Evolutionary conservation across 495 filamentous ascomycete genomes (phyloP).

Genomic region (Talaromyces liani): DNA sequence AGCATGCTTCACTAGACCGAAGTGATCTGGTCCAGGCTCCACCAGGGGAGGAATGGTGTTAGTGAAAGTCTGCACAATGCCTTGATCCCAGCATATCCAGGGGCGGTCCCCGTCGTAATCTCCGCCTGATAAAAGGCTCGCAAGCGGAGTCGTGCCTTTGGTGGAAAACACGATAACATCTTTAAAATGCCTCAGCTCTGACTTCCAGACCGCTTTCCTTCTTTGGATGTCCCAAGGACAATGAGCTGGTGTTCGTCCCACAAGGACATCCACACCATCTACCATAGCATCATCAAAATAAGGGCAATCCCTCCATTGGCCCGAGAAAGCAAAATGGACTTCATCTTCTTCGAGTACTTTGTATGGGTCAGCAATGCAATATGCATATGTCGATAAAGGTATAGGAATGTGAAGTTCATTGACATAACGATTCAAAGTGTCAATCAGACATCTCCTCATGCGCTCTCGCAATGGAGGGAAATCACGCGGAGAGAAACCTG

Average conservation of each 20-base stretch:
- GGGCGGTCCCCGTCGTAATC: slow-evolving; percentile 92
- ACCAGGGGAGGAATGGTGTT: slow-evolving; percentile 54
- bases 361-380: slow-evolving; percentile 75
- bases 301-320: slow-evolving; percentile 33
- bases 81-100: slow-evolving; percentile 85
- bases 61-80: slow-evolving; percentile 63
- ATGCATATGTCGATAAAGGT: slow-evolving; percentile 66
- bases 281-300: slow-evolving; percentile 53
- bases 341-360: slow-evolving; percentile 64
- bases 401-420: slow-evolving; percentile 64
- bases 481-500: slow-evolving; percentile 56
- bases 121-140: slow-evolving; percentile 78
- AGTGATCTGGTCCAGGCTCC: slow-evolving; percentile 38
- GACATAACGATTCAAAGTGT: slow-evolving; percentile 47
- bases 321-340: slow-evolving; percentile 74
- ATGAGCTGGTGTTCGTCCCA: slow-evolving; percentile 78
- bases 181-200: slow-evolving; percentile 64
- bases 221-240: slow-evolving; percentile 76
- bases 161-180: slow-evolving; percentile 84
- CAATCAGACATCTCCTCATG: slow-evolving; percentile 45
- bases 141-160: slow-evolving; percentile 61
- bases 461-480: slow-evolving; percentile 52
- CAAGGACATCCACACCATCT: slow-evolving; percentile 67
- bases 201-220: slow-evolving; percentile 56
- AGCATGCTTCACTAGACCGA: slow-evolving; percentile 53